Percentiles rank a stretch among this genome's conserved stretches.
These are phyloP conservation scores for Epichloe glyceriae DNA, from an alignment of 2,329 filamentous ascomycete genomes.

Conservation along the genomic window DNA sequence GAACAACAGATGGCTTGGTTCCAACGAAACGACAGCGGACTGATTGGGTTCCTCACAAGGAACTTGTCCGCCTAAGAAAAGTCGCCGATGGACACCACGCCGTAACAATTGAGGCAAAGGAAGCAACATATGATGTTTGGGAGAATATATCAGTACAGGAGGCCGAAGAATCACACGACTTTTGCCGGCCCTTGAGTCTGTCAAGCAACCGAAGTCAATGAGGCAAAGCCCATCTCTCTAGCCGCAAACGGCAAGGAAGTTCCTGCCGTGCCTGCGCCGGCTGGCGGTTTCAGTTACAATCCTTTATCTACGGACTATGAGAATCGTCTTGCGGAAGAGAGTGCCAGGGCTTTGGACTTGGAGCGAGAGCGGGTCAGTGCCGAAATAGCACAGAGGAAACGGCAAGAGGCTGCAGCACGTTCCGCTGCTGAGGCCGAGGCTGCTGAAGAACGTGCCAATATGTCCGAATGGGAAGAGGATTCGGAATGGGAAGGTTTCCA, in stretches of 20 bases:
- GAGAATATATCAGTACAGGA: slow-evolving; percentile 26
- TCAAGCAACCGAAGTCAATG: slow-evolving; percentile 62
- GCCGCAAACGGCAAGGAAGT: slow-evolving; percentile 69
- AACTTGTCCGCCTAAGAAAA: slow-evolving; percentile 63
- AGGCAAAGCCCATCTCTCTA: slow-evolving; percentile 67
- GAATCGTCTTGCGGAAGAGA: slow-evolving; percentile 58
- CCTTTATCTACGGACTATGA: slow-evolving; percentile 80
- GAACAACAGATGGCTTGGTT: slow-evolving; percentile 60
- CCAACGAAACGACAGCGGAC: slow-evolving; percentile 63
- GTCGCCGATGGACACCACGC: slow-evolving; percentile 63
- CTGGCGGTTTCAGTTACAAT: slow-evolving; percentile 84
- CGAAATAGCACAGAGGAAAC: slow-evolving; percentile 53
- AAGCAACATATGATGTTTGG: slow-evolving; percentile 73
- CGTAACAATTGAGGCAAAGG: slow-evolving; percentile 39
- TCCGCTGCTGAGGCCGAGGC: slow-evolving; percentile 67
- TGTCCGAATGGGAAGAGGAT: slow-evolving; percentile 70
- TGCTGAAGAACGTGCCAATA: slow-evolving; percentile 50
- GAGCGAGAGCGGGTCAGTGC: slow-evolving; percentile 62
- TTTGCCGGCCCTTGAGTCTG: slow-evolving; percentile 53
- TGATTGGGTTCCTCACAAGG: slow-evolving; percentile 73
- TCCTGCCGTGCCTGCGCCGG: slow-evolving; percentile 65
- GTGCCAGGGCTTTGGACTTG: slow-evolving; percentile 63
- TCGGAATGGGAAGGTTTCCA: slow-evolving; percentile 85
- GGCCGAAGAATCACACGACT: slow-evolving; percentile 33
- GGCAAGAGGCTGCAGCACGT: slow-evolving; percentile 51